These are phyloP conservation scores for Brassica balearica DNA, from an alignment of 441 rosid species.

Conservation along the genomic window DNA sequence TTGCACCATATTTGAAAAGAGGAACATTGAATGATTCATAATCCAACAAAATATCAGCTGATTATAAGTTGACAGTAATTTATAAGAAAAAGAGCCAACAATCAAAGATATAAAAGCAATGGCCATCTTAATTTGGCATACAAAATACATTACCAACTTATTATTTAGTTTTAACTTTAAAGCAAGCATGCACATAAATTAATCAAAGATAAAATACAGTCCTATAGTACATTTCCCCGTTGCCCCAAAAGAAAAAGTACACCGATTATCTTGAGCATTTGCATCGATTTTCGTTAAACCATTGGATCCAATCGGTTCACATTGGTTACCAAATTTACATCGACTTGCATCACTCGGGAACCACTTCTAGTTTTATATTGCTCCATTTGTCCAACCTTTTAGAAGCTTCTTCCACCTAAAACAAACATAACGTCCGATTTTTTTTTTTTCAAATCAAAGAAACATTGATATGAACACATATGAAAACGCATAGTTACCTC, in stretches of 20 bases:
- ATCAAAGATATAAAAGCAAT: neutral
- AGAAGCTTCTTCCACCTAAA: slow-evolving; percentile 58
- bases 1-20: neutral
- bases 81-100: neutral
- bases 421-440: neutral
- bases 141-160: neutral
- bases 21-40: neutral
- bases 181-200: neutral
- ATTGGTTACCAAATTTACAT: neutral
- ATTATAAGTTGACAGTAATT: neutral
- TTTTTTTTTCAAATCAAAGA: neutral
- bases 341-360: slow-evolving; percentile 10
- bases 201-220: neutral
- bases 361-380: slow-evolving; percentile 33
- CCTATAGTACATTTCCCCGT: neutral
- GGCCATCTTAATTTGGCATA: neutral
- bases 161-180: neutral
- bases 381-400: slow-evolving; percentile 54
- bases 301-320: neutral
- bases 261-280: neutral
- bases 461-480: neutral
- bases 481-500: slow-evolving; percentile 43
- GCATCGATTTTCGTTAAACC: neutral
- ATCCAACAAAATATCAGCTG: neutral
- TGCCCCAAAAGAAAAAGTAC: neutral